A percentile compares a stretch with the other conserved stretches of the same genome.
phyloP scores from a whole-genome alignment of 2,329 filamentous ascomycete genomes.

The Aspergillus ustus region DNA sequence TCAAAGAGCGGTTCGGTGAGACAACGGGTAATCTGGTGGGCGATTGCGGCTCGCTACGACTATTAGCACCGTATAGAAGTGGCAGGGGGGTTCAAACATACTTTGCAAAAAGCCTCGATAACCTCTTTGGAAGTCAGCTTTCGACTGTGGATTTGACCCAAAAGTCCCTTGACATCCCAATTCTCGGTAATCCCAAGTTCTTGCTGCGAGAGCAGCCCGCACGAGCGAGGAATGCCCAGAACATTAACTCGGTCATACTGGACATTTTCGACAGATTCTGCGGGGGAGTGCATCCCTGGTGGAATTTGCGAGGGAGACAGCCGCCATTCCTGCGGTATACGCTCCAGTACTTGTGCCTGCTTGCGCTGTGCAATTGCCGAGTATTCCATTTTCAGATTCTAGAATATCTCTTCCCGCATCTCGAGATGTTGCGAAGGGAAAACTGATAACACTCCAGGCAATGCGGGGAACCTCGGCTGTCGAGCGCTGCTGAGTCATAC shows the following conservation, averaged over 20 bases:
- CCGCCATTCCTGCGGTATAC: conserved; percentile 47
- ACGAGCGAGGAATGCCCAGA: conserved; percentile 56
- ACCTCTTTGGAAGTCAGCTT: conserved; percentile 52
- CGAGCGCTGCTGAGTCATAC: conserved; percentile 1
- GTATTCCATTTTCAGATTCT: conserved; percentile 25
- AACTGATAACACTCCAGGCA: not conserved
- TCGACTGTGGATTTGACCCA: conserved; percentile 39
- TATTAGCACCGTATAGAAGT: not conserved
- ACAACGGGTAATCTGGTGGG: conserved; percentile 51
- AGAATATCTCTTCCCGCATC: too few species aligned
- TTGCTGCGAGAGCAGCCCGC: conserved; percentile 55
- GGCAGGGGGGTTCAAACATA: conserved; percentile 9
- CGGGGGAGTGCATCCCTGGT: conserved; percentile 38
- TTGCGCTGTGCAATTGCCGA: conserved; percentile 44
- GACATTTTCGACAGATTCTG: conserved; percentile 41
- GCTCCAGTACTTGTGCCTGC: conserved; percentile 41
- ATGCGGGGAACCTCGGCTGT: conserved; percentile 17
- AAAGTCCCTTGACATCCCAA: conserved; percentile 50
- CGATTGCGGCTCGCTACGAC: conserved; percentile 40
- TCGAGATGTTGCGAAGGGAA: not conserved
- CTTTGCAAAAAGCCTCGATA: conserved; percentile 60
- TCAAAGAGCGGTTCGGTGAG: conserved; percentile 58
- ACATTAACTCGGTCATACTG: conserved; percentile 45
- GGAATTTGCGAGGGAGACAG: conserved; percentile 40
- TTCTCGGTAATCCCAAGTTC: conserved; percentile 62